Conservation (phyloP, 2,329 filamentous ascomycete species). For the Ceratocystis papillata region DNA sequence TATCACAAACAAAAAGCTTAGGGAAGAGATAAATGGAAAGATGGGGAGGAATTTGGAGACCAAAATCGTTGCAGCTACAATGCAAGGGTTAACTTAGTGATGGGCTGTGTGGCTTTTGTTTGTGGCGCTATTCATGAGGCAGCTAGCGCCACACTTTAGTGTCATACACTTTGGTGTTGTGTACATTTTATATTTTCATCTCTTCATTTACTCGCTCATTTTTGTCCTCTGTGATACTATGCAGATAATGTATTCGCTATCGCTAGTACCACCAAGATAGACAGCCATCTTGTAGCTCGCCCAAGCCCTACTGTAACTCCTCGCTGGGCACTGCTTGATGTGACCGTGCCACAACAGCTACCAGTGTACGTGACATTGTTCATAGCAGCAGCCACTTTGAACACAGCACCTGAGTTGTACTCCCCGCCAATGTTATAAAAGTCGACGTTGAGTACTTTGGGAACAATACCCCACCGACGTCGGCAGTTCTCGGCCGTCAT, state of each 20-base stretch:
- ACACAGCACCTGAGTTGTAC: conserved; percentile 55
- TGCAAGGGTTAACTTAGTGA: no score
- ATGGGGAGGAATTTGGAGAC: no score
- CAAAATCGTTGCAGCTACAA: no score
- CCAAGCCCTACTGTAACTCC: conserved; percentile 1
- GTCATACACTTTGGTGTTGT: no score
- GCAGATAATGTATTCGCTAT: neutral
- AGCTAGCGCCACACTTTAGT: no score
- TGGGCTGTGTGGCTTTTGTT: no score
- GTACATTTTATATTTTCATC: no score
- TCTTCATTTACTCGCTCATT: no score
- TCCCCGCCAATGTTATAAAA: conserved; percentile 62
- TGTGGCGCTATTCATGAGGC: no score
- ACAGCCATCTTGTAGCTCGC: neutral
- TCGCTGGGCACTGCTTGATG: conserved; percentile 26
- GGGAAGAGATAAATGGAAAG: no score
- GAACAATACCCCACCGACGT: conserved; percentile 52
- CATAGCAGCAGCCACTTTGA: conserved; percentile 56
- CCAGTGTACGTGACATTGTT: conserved; percentile 63
- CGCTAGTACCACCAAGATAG: neutral
- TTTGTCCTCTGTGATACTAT: no score
- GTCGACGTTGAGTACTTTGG: conserved; percentile 72
- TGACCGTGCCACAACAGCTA: conserved; percentile 43
- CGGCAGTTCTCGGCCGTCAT: conserved; percentile 51
- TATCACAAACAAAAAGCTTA: no score